Base-by-base conservation (phyloP, 768 basidiomycete species). In the Lactarius vividus region DNA sequence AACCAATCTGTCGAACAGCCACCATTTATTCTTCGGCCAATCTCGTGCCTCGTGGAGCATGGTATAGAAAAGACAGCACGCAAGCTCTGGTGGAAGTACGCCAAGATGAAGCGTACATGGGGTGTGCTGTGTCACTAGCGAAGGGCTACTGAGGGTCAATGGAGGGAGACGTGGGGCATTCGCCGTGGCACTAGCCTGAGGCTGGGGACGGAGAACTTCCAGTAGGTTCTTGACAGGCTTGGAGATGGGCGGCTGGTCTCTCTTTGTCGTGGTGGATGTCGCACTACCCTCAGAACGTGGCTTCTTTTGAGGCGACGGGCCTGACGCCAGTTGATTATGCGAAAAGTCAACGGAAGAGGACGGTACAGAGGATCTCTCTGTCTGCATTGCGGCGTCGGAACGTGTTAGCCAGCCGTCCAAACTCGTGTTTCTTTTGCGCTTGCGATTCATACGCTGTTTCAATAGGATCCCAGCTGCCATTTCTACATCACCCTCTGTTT, bases 11-110 rank as follows among this genome's bases (percentile, higher is more conserved):
- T 94, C 91, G 74, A 91, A 88, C 23, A 94, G 80, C 87, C 88
- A 93, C 92, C 92, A 94, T 70, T 86, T 89, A 67, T 89, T 91
- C 58, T 85, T 79, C 67, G 82, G 77, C 92, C 91, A 94, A 9
- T 75, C 71, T 46, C 76, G 79, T 23, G 91, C 86, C 18, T 80
- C 77, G 57, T 85, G 80, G 16, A 88, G 66, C 89, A 94, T 88
- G 0, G 80, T 81, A 68, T 92, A 87, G 74, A 91, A 94, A 26
- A 94, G 78, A 58, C 79, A 80, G 73, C 84, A 91, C 0, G 92
- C 92, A 20, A 94, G 82, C 56, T 91, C 87, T 2, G 85, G 82
- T 9, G 92, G 89, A 11, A 94, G 82, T 26, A 89, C 73, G 15
- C 86, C 84, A 20, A 78, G 75, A 73, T 93, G 91, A 52, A 92